phyloP scores from a whole-genome alignment of 1,139 yeast species.

The Citeromyces siamensis region DNA sequence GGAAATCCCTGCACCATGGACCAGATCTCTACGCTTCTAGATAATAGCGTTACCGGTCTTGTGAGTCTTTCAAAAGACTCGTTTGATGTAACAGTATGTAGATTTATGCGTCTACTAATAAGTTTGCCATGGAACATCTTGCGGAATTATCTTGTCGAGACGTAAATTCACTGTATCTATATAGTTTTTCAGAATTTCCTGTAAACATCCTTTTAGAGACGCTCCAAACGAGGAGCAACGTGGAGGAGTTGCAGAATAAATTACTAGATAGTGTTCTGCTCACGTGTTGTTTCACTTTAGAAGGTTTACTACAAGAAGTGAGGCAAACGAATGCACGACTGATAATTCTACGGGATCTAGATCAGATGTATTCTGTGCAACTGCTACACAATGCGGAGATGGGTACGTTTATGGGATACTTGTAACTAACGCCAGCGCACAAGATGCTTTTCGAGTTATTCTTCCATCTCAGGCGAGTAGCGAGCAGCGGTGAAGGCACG shows the following conservation, averaged over 20 bases:
- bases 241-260: neutral
- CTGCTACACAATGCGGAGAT: neutral
- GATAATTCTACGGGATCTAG: neutral
- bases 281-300: neutral
- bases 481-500: neutral
- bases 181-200: neutral
- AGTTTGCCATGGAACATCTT: neutral
- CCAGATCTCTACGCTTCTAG: neutral
- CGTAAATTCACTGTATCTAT: neutral
- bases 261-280: neutral
- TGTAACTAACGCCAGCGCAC: neutral
- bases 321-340: neutral
- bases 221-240: neutral
- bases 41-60: neutral
- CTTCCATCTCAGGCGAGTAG: neutral
- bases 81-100: neutral
- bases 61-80: neutral
- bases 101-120: neutral
- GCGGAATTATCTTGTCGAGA: neutral
- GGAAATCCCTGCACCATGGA: slow-evolving; percentile 1
- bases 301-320: neutral
- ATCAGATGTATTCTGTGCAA: neutral
- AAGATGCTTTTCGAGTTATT: neutral
- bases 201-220: neutral
- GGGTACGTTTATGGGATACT: neutral